Percentiles rank a stretch among this genome's conserved stretches.
Evolutionary conservation across 352 stramenopile species (phyloP).

Genomic region (Pythium folliculosum): DNA sequence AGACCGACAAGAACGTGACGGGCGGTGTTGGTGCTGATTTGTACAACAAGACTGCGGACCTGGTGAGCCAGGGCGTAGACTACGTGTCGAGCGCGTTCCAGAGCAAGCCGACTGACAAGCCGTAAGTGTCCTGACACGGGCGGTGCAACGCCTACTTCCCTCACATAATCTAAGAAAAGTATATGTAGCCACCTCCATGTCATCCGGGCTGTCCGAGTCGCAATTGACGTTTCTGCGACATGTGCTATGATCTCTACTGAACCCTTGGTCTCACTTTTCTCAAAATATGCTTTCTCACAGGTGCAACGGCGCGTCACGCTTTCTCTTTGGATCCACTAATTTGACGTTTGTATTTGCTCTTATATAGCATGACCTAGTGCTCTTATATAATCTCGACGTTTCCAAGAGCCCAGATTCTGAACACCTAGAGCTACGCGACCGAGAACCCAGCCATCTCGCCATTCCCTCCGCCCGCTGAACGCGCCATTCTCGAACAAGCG

Average conservation of each 20-base stretch:
- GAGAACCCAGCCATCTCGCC: background rate
- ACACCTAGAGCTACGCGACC: background rate
- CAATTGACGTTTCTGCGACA: background rate
- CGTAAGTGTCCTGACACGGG: background rate
- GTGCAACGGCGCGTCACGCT: constrained; percentile 7
- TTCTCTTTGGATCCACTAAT: background rate
- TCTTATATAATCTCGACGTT: constrained; percentile 17
- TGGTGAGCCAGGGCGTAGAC: constrained; percentile 45
- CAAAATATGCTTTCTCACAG: constrained; percentile 2
- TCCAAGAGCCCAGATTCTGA: background rate
- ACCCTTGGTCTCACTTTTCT: background rate
- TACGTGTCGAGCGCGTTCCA: constrained; percentile 64
- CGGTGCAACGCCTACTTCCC: too few species aligned
- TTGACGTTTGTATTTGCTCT: constrained; percentile 22
- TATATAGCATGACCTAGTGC: constrained; percentile 4
- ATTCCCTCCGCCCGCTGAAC: background rate
- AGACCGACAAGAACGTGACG: constrained; percentile 66
- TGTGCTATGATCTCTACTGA: background rate
- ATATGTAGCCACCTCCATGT: too few species aligned
- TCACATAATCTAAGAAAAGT: too few species aligned
- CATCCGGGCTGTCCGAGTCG: too few species aligned
- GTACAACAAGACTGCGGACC: constrained; percentile 42
- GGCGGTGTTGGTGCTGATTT: constrained; percentile 59
- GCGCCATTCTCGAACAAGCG: constrained; percentile 4
- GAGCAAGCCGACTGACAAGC: constrained; percentile 36